Base-by-base conservation (phyloP, 805 yeast genomes). In the Schwanniomyces sp. region DNA sequence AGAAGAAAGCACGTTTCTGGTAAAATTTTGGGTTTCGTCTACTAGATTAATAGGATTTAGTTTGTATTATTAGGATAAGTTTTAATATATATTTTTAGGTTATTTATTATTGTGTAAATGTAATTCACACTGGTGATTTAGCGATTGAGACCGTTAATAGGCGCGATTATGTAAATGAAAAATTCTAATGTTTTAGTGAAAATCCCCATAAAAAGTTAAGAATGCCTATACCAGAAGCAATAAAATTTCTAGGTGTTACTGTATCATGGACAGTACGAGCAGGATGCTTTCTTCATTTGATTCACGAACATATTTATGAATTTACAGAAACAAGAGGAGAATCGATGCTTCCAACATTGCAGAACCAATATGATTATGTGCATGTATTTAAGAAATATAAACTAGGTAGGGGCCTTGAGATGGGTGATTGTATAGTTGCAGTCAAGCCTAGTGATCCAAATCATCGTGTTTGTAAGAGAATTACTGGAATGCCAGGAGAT, bases 1-100 rank as follows among this genome's bases (percentile, higher is more conserved):
- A 89, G 96, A 86, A 88, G 97, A 86, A 92, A 92, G 88, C 97
- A 91, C 81, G 97, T 91, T 64, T 90, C 97, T 65, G 98, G 98
- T 77, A 91, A 91, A 85, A 88, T 91, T 78, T 87, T 91, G 72
- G 98, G 98, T 72, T 91, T 90, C 81, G 97, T 91, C 59, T 91
- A 91, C 87, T 91, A 88, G 52, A 34, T 26, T 39, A 26, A 25
- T 18, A 14, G 16, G 11, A 18, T 39, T 25, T 36, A 21, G 27
- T 37, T 37, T 21, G 40, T 37, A 37, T 37, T 37, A 37, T 21
- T 37, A 21, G 40, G 40, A 26, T 21, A 32, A 32, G 14, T 14
- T 32, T 32, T 32, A 32, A 32, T 32, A 32, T 32, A 32, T 32
- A 14, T 14, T 32, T 14, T 32, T 32, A 32, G 36, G 36, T 32